Base-by-base conservation (phyloP, 2,329 filamentous ascomycete genomes). In the Colletotrichum lini region DNA sequence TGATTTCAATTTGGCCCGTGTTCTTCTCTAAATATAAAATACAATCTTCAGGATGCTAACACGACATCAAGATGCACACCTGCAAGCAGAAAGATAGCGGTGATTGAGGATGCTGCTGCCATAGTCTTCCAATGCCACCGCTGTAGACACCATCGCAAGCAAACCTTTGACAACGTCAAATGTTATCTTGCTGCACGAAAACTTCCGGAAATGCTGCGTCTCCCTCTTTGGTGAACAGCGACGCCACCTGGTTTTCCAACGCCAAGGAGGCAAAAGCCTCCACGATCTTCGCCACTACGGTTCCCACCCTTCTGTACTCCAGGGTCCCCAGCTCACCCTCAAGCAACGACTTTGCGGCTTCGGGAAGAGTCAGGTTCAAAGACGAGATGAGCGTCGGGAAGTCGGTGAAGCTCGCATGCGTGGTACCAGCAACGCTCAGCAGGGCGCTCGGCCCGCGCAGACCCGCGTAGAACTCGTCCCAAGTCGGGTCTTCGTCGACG, bases 341-440 rank as follows among this genome's bases (percentile, higher is more conserved):
- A 6, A 75, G n/a, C 5, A 63, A 52, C 16, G 61, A 8, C 60
- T 58, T 65, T 0, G 42, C 56, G 0, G 67, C 64, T 1, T 59
- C 69, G 0, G 79, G 74, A 0, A 81, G 57, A 15, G 40, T 53
- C 0, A 81, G 15, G 1, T 62, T 54, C 0, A 81, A 18, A 0
- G 71, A 75, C 10, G 66, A 72, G 18, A 81, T 45, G 6, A 82
- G 23, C 8, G 75, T 62, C 15, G 80, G 77, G 1, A 76, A 74
- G 52, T 82, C 81, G 0, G 79, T 80, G 44, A 78, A 82, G 0
- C 79, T 77, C 0, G 76, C 78, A 21, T 82, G 80, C 0, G 73
- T 62, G 2, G 80, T 77, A 0, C 77, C 75, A 1, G 71, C 35
- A 10, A 82, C 69, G 2, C 65, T 53, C 4, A 78, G 58, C 30